Evolutionary conservation across 129 eudicot species (phyloP), one percentile per base, ranked within the genome.

Genomic region (Ambrosia artemisiifolia): DNA sequence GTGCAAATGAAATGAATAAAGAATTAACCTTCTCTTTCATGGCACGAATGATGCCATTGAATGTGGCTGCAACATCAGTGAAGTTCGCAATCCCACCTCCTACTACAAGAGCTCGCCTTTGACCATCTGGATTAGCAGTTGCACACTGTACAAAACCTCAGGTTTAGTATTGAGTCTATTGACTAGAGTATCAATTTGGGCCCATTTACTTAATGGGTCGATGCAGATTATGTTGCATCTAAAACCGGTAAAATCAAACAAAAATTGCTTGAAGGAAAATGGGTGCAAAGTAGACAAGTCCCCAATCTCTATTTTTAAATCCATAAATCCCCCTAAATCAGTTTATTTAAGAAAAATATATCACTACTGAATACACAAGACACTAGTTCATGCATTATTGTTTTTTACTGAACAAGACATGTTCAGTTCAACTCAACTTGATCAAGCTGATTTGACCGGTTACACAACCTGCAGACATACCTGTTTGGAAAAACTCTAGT

Each of bases 61-160:
- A 95, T 63, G 99, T 95, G 38, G 99, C 97, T 70, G 97, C 99
- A 73, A 95, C 99, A 82, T 95, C 99, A 0, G 99, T 95, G 73
- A 95, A 95, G 83, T 95, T 95, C 7, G 99, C 99, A 61, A 95
- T 95, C 70, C 99, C 99, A 70, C 99, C 99, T 69, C 99, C 99
- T 43, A 95, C 86, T 3, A 95, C 91, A 51, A 95, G 96, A 71
- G 97, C 97, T 69, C 99, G 79, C 72, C 76, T 83, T 20, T 79
- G 91, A 56, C 96, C 99, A 74, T 95, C 97, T 24, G 99, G 99
- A 18, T 95, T 83, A 32, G 99, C 97, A 63, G 99, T 91, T 53
- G 99, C 99, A 73, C 97, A 95, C 99, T 95, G 90, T 7, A 75
- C 33, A 19, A 55, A 55, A 8, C 44, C 13, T 24, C 13, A 20